Conservation (phyloP, 495 filamentous ascomycete species). For the Bryoglossum gracile region DNA sequence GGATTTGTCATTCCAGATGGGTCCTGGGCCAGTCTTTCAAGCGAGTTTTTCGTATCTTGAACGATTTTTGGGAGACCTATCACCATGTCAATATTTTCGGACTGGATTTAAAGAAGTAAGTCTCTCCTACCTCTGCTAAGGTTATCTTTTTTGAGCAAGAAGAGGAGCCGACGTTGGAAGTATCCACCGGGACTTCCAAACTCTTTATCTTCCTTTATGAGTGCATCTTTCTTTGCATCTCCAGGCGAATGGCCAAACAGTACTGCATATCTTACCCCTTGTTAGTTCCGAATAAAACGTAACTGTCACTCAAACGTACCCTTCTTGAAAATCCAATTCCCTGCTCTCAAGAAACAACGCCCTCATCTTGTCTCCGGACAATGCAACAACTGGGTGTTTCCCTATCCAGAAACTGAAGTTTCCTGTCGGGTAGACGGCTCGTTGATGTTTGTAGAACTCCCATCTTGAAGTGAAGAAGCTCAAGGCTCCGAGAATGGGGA, state of each 20-base stretch:
- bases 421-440: constrained; percentile 22
- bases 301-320: constrained; percentile 21
- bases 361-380: constrained; percentile 34
- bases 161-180: constrained; percentile 20
- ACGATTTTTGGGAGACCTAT: background rate
- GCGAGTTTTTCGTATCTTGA: constrained; percentile 19
- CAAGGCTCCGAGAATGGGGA: constrained; percentile 4
- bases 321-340: constrained; percentile 34
- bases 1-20: constrained; percentile 32
- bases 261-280: constrained; percentile 22
- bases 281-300: background rate
- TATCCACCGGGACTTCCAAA: background rate
- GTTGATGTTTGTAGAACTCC: constrained; percentile 7
- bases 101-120: background rate
- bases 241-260: constrained; percentile 25
- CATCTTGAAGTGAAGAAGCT: constrained; percentile 6
- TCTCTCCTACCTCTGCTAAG: constrained; percentile 11
- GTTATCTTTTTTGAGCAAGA: constrained; percentile 26
- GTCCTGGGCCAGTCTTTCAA: constrained; percentile 12
- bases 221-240: background rate
- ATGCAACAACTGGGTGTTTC: constrained; percentile 32
- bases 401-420: constrained; percentile 46
- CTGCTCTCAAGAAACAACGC: constrained; percentile 38
- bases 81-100: background rate
- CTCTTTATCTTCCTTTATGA: constrained; percentile 9